Percentiles rank a stretch among this genome's conserved stretches.
Evolutionary conservation across 108 stramenopile species (phyloP).

Genomic region (Bacterosira constricta): DNA sequence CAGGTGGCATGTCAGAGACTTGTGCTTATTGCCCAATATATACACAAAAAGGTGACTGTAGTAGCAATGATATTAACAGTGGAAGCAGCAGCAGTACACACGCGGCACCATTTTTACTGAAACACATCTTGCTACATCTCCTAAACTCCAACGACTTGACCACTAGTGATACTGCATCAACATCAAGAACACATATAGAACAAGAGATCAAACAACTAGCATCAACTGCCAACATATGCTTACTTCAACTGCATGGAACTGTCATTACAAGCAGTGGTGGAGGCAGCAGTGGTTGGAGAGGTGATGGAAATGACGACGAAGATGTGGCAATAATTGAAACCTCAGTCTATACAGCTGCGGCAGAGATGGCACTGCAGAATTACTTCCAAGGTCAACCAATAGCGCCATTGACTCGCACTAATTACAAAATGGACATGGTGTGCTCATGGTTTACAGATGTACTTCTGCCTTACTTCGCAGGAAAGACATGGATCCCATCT

Average conservation of each 20-base stretch:
- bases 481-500: slow-evolving; percentile 36
- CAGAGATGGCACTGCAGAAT: slow-evolving; percentile 32
- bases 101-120: slow-evolving; percentile 36
- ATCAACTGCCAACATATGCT: slow-evolving; percentile 9
- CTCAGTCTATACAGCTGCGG: slow-evolving; percentile 29
- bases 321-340: slow-evolving; percentile 54
- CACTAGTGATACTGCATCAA: not conserved
- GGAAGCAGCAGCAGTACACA: slow-evolving; percentile 10
- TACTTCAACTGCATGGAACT: slow-evolving; percentile 49
- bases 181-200: slow-evolving; percentile 4
- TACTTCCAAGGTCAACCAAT: not conserved
- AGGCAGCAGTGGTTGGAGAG: slow-evolving; percentile 6
- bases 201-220: slow-evolving; percentile 25
- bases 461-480: slow-evolving; percentile 31
- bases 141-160: not conserved
- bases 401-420: too few species aligned
- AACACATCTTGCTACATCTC: slow-evolving; percentile 19
- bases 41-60: not conserved
- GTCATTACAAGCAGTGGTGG: not conserved
- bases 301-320: slow-evolving; percentile 41
- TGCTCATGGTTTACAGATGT: slow-evolving; percentile 21
- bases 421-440: too few species aligned
- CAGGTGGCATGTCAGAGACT: slow-evolving; percentile 17
- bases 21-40: slow-evolving; percentile 51
- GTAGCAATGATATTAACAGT: not conserved